A percentile compares a stretch with the other conserved stretches of the same genome.
phyloP scores from a whole-genome alignment of 2,329 filamentous ascomycete species.

The Cytospora chrysosperma region DNA sequence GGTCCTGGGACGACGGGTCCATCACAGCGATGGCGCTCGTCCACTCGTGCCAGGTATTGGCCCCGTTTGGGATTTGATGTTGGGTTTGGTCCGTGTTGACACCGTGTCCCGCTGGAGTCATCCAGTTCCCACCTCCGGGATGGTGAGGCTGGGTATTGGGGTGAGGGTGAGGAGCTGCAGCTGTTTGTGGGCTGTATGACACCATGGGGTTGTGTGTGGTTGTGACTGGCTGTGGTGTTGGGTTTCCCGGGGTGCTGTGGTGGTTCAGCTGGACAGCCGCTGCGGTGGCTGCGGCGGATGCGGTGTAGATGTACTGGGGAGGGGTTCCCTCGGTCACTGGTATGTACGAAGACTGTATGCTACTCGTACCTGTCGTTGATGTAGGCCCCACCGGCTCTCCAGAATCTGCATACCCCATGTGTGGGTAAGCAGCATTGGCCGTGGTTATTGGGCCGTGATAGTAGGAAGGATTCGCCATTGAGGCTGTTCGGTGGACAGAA shows the following conservation, averaged over 20 bases:
- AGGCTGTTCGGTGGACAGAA: background rate
- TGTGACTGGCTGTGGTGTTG: slow-evolving; percentile 22
- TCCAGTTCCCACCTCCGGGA: slow-evolving; percentile 9
- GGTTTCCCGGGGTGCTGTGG: slow-evolving; percentile 22
- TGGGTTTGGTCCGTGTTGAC: slow-evolving; percentile 18
- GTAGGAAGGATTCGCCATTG: slow-evolving; percentile 7
- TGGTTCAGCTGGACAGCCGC: slow-evolving; percentile 24
- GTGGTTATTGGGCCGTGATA: slow-evolving; percentile 16
- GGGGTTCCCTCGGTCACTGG: slow-evolving; percentile 11
- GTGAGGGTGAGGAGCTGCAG: slow-evolving; percentile 25
- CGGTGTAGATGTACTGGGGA: slow-evolving; percentile 20
- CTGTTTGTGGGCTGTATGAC: slow-evolving; percentile 39
- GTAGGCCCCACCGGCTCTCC: slow-evolving; percentile 1
- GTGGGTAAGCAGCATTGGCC: slow-evolving; percentile 10
- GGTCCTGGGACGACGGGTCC: slow-evolving; percentile 43
- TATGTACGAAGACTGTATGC: slow-evolving; percentile 14
- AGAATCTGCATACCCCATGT: slow-evolving; percentile 18
- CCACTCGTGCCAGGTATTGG: slow-evolving; percentile 56
- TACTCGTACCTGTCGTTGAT: slow-evolving; percentile 3
- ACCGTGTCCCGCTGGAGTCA: slow-evolving; percentile 1
- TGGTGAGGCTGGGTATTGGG: slow-evolving; percentile 27
- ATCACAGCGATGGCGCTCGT: slow-evolving; percentile 50
- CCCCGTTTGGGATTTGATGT: slow-evolving; percentile 27
- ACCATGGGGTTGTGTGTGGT: slow-evolving; percentile 38
- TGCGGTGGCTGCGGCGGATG: slow-evolving; percentile 14